Conservation (phyloP, 2,329 filamentous ascomycete species). For the Hymenoscyphus linearis region DNA sequence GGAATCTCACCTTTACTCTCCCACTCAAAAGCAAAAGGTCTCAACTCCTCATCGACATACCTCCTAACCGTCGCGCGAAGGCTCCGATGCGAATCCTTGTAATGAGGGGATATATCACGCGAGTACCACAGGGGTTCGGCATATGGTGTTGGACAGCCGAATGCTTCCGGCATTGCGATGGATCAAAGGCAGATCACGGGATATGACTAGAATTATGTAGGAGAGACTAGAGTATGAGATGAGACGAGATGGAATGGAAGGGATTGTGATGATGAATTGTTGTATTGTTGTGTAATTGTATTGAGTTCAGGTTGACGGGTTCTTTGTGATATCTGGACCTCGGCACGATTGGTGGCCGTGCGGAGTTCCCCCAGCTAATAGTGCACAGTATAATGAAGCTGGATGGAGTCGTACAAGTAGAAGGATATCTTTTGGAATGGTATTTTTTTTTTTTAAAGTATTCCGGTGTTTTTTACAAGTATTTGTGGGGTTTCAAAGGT, state of each 20-base stretch:
- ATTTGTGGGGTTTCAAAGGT: no score
- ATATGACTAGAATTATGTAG: no score
- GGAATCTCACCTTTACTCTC: conserved; percentile 52
- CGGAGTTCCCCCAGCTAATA: no score
- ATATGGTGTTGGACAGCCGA: conserved; percentile 28
- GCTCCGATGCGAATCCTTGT: conserved; percentile 55
- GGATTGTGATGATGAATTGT: neutral
- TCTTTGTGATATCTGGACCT: neutral
- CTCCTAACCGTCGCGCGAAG: conserved; percentile 51
- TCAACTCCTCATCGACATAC: conserved; percentile 54
- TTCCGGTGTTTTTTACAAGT: no score
- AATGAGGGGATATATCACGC: conserved; percentile 45
- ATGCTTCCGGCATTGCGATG: conserved; percentile 9
- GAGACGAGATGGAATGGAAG: neutral
- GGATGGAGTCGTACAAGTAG: no score
- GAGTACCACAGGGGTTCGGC: conserved; percentile 33
- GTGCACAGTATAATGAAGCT: no score
- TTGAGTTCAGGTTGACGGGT: neutral
- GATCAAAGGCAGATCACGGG: neutral
- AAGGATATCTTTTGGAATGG: no score
- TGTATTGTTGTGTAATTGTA: neutral
- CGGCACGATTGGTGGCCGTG: neutral
- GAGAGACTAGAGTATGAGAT: neutral
- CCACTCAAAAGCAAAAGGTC: conserved; percentile 58
- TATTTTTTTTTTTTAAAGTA: no score